Percentiles rank a stretch among this genome's conserved stretches.
phyloP scores from a whole-genome alignment of 2,329 filamentous ascomycete genomes.

The Albophoma yamanashiensis region DNA sequence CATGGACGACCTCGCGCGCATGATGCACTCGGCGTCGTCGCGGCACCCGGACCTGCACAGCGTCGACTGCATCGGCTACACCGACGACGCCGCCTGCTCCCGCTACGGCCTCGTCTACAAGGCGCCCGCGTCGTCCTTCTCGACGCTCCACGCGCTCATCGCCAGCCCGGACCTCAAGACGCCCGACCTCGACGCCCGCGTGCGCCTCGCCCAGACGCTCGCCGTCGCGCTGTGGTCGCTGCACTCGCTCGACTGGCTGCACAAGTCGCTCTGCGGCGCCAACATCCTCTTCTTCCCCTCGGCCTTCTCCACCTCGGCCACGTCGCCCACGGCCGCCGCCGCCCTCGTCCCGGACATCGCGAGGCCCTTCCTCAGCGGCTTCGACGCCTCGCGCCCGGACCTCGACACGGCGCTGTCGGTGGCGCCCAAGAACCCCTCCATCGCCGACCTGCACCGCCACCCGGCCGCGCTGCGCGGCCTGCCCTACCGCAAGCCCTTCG shows the following conservation, averaged over 20 bases:
- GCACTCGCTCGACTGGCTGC: conserved; percentile 44
- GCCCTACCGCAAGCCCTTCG: conserved; percentile 36
- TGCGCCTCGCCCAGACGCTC: conserved; percentile 29
- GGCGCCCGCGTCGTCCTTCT: conserved; percentile 22
- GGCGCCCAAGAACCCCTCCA: conserved; percentile 28
- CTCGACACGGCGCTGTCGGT: conserved; percentile 38
- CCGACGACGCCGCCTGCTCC: conserved; percentile 24
- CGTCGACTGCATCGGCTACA: conserved; percentile 35
- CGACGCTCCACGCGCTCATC: conserved; percentile 29
- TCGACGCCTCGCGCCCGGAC: conserved; percentile 44
- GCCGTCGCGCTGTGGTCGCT: conserved; percentile 35
- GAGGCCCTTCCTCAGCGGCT: conserved; percentile 37
- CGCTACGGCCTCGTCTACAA: conserved; percentile 35
- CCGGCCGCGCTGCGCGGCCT: conserved; percentile 28
- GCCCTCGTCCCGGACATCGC: conserved; percentile 28
- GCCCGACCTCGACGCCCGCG: conserved; percentile 31
- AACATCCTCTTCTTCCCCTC: conserved; percentile 45
- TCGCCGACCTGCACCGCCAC: conserved; percentile 34
- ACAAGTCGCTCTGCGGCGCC: conserved; percentile 42
- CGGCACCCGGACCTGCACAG: conserved; percentile 35
- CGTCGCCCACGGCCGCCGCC: conserved; percentile 22
- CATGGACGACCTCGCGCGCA: conserved; percentile 34
- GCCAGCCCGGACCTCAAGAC: conserved; percentile 27
- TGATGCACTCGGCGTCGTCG: conserved; percentile 34
- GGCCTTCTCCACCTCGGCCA: conserved; percentile 20